phyloP scores from a whole-genome alignment of 306 rosid genomes.

The Delonix regia region DNA sequence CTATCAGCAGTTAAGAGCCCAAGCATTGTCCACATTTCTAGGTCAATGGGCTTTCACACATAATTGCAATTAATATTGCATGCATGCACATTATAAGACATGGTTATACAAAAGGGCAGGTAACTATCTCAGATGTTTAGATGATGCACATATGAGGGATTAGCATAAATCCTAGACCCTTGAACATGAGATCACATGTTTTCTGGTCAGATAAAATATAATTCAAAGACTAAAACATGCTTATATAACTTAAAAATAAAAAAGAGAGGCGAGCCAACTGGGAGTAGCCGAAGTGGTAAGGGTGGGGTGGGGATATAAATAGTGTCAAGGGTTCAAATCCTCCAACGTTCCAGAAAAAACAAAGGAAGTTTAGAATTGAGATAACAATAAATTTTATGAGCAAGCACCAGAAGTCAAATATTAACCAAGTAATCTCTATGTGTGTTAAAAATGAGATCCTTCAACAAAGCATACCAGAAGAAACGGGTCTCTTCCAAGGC shows the following conservation, averaged over 20 bases:
- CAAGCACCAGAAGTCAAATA: conserved; percentile 28
- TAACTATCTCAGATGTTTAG: background rate
- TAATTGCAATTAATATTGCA: conserved; percentile 15
- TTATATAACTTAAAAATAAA: background rate
- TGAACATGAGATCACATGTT: background rate
- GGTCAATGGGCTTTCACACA: background rate
- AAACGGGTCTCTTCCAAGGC: conserved; percentile 94
- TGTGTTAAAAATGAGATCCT: conserved; percentile 13
- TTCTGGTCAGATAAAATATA: background rate
- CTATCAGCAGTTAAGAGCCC: background rate
- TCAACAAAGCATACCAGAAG: conserved; percentile 63
- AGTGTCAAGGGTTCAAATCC: no score
- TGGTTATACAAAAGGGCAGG: background rate
- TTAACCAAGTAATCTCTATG: conserved; percentile 9
- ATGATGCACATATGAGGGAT: background rate
- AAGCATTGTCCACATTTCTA: no score
- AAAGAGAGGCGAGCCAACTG: background rate
- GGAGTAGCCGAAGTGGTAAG: no score
- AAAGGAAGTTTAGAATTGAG: background rate
- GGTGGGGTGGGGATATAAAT: no score
- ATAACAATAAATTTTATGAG: background rate
- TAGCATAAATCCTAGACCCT: background rate
- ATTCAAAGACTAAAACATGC: background rate
- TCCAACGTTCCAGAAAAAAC: no score
- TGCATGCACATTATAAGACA: background rate